Evolutionary conservation across 768 basidiomycete species (phyloP), one percentile per base, ranked within the genome.

Genomic region (Boletellus sp.): DNA sequence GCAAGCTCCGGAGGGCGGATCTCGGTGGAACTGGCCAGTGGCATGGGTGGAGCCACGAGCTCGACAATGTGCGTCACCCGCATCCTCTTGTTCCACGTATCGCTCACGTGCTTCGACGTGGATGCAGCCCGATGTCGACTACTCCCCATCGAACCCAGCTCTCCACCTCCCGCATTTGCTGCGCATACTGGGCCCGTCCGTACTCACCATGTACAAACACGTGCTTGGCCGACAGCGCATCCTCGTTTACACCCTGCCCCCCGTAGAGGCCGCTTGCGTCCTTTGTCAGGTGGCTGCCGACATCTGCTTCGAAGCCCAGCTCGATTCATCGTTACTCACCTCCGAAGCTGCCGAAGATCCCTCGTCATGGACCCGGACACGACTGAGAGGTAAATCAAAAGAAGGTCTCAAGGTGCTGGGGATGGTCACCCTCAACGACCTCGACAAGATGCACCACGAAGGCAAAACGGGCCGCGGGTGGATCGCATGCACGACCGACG

Each of bases 401-500:
- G 77, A 80, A 15, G 77, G 80, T 1, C 77, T 86, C 48, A 79
- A 73, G 51, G 86, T 90, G 2, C 76, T 93, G 3, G 90, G 90
- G 0, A 84, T 89, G 79, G 77, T 92, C 26, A 91, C 88, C 0
- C 74, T 93, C 0, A 81, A 74, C 40, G 90, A 93, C 61, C 64
- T 89, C 37, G 81, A 83, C 51, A 74, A 79, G 52, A 62, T 92
- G 46, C 69, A 78, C 47, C 65, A 68, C 16, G 86, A 85, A 63
- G 75, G 77, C 23, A 68, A 72, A 55, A 74, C 68, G 2, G 86
- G 87, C 6, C 72, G 78, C 6, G 90, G 90, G 17, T 93, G 89
- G 89, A 80, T 92, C 47, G 90, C 90, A 28, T 92, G 90, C 61
- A 89, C 90, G 10, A 90, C 90, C 2, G 90, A 93, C 55, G 83